Evolutionary conservation across 495 filamentous ascomycete species (phyloP), one percentile per base, ranked within the genome.

Genomic region (Aspergillus carlsbadensis): DNA sequence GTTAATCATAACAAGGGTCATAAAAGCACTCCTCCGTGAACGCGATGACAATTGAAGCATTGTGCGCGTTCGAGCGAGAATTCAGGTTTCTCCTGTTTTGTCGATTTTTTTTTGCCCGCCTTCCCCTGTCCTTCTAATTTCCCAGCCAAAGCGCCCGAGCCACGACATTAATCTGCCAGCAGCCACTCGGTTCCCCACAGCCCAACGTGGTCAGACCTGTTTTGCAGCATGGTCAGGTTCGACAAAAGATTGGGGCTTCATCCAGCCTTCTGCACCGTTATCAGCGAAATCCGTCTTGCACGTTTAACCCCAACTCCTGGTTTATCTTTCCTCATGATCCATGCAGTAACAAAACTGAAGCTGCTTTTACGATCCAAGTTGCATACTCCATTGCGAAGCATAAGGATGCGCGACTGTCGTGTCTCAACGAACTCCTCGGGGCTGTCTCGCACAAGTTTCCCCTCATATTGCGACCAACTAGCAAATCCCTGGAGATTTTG

Each of bases 101-200:
- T 4, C 39, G 24, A 33, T 10, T 50, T 24, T 14, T 17, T 37
- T 37, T 47, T 39, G 17, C 18, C 8, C 10, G n/a, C 21, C n/a
- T 47, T 31, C 29, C 47, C 24, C 44, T 29, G 3, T 29, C 47
- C 39, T 48, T 55, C 21, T 10, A 43, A 44, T 33, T 47, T 47
- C 42, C 18, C 21, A 15, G 31, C 11, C 52, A 26, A 71, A 71
- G 70, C 70, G 69, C 70, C 62, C 59, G 64, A 70, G 61, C 62
- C 70, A 65, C 66, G 56, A 59, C 51, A 55, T 20, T 31, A 41
- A 47, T 48, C 33, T 26, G 13, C 42, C n/a, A n/a, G n/a, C n/a
- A n/a, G n/a, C n/a, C 21, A 42, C 50, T 34, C 17, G 5, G 41
- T 55, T 48, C 53, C 43, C 53, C 53, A 55, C 53, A 55, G 29